Evolutionary conservation across 306 rosid genomes (phyloP), one percentile per base, ranked within the genome.

Genomic region (Arachis stenosperma): DNA sequence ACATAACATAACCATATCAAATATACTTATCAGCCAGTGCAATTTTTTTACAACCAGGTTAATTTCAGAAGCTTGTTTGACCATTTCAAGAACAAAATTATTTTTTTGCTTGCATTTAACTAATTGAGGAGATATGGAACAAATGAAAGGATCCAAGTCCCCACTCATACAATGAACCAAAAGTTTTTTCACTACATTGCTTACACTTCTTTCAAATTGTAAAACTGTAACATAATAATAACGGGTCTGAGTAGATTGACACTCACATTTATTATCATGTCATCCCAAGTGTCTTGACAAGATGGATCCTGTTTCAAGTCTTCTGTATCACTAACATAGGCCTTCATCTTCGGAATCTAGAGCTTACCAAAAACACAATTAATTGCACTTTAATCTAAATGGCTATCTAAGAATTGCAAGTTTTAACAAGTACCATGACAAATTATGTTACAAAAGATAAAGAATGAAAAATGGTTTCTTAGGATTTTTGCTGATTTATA

Each of bases 271-370:
- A 93, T 84, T 81, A 93, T 89, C 98, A 93, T 93, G 89, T 93
- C 92, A 12, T 93, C 98, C 98, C 98, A 93, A 67, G 97, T 93
- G 72, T 93, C 98, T 84, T 93, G 97, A 84, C 83, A 90, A 36
- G 88, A 84, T 5, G 88, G 90, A 85, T 93, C 96, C 75, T 89
- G 94, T 81, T 80, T 91, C 84, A 93, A 88, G 88, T 93, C 97
- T 81, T 93, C 98, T 5, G 97, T 79, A 82, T 93, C 98, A 75
- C 98, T 89, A 77, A 93, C 86, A 89, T 89, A 93, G 36, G 98
- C 97, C 96, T 90, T 93, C 97, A 93, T 91, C 86, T 93, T 93
- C 61, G 98, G 97, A 83, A 93, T 93, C 98, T 93, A 93, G 94
- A 93, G 86, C 97, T 93, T 93, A 90, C 88, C 89, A 82, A 86